Evolutionary conservation across 2,329 filamentous ascomycete species (phyloP).

Genomic region (Lachnellula cervina): DNA sequence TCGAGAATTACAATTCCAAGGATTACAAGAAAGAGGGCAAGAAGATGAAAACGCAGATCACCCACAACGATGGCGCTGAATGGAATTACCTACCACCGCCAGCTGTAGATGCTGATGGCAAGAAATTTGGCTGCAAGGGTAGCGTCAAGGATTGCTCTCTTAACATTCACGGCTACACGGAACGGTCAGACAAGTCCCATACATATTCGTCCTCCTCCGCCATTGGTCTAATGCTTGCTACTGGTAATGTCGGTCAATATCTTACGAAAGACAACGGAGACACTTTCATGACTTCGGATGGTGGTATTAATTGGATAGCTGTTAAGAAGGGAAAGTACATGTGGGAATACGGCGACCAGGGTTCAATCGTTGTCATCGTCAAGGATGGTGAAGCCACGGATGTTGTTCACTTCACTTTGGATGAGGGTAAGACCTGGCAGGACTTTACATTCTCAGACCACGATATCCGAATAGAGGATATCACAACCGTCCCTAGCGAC

Average conservation of each 20-base stretch:
- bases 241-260: slow-evolving; percentile 78
- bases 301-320: slow-evolving; percentile 81
- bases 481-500: slow-evolving; percentile 85
- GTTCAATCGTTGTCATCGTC: slow-evolving; percentile 85
- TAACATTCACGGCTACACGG: slow-evolving; percentile 93
- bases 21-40: slow-evolving; percentile 59
- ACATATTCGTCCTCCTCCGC: slow-evolving; percentile 87
- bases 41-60: slow-evolving; percentile 84
- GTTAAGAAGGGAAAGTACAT: slow-evolving; percentile 84
- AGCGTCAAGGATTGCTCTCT: slow-evolving; percentile 70
- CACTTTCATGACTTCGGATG: slow-evolving; percentile 88
- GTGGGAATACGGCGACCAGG: slow-evolving; percentile 95
- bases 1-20: slow-evolving; percentile 63
- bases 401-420: slow-evolving; percentile 66
- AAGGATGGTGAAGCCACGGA: slow-evolving; percentile 65
- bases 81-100: slow-evolving; percentile 79
- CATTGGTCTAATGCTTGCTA: slow-evolving; percentile 83
- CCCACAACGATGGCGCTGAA: slow-evolving; percentile 89
- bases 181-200: slow-evolving; percentile 73
- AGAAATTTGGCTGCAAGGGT: slow-evolving; percentile 64
- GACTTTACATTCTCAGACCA: slow-evolving; percentile 68
- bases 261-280: slow-evolving; percentile 53
- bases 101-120: slow-evolving; percentile 61
- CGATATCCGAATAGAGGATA: slow-evolving; percentile 69
- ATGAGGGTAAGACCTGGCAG: slow-evolving; percentile 77